phyloP scores from a whole-genome alignment of 805 yeast species.

The Metschnikowia proteae region DNA sequence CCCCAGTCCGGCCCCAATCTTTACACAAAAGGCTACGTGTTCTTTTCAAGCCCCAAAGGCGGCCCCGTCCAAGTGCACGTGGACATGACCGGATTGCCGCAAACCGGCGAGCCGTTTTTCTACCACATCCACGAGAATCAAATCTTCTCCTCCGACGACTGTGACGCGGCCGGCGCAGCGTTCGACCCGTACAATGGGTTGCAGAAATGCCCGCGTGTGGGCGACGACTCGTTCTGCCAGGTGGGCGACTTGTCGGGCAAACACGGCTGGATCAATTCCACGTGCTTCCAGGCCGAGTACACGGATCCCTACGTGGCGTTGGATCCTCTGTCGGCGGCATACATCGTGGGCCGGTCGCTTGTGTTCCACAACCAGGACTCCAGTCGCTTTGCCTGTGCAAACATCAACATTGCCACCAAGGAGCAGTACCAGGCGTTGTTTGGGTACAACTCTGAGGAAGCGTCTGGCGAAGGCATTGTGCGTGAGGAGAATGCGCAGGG shows the following conservation, averaged over 20 bases:
- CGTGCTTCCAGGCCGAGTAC: slow-evolving; percentile 62
- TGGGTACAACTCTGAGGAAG: neutral
- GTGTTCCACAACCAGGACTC: slow-evolving; percentile 16
- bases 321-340: slow-evolving; percentile 52
- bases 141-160: slow-evolving; percentile 46
- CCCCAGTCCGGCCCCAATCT: slow-evolving; percentile 24
- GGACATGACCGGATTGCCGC: slow-evolving; percentile 67
- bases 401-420: slow-evolving; percentile 15
- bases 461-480: too few species aligned
- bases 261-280: slow-evolving; percentile 68
- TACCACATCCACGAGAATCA: slow-evolving; percentile 65
- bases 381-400: slow-evolving; percentile 18
- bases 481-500: too few species aligned
- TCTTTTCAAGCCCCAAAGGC: slow-evolving; percentile 54
- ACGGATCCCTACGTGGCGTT: slow-evolving; percentile 64
- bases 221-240: slow-evolving; percentile 56
- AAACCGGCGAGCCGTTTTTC: slow-evolving; percentile 60
- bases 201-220: slow-evolving; percentile 47
- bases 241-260: slow-evolving; percentile 77
- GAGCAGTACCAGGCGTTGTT: slow-evolving; percentile 14
- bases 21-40: slow-evolving; percentile 39
- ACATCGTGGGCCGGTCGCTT: slow-evolving; percentile 53
- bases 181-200: slow-evolving; percentile 63
- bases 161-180: slow-evolving; percentile 53
- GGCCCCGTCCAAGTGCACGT: slow-evolving; percentile 63